Conservation (phyloP, 768 basidiomycete genomes). For the Kockovaella imperatae region DNA sequence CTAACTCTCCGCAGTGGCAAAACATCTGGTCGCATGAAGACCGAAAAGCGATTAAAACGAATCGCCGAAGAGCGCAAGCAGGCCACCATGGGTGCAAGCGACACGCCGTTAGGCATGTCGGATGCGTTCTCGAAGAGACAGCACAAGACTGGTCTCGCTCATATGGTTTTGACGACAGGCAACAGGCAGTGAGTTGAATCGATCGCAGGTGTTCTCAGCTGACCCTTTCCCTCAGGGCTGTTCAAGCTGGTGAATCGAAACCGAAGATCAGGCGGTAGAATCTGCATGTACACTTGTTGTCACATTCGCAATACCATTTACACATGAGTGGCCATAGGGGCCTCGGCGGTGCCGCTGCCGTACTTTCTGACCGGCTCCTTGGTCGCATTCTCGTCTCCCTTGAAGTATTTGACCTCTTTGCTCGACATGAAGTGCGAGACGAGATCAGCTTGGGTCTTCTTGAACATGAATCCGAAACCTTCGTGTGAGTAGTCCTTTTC, state of each 20-base stretch:
- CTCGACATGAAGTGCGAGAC: constrained; percentile 29
- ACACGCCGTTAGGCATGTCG: constrained; percentile 93
- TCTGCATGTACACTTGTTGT: neutral
- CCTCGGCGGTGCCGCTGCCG: constrained; percentile 27
- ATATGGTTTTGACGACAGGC: constrained; percentile 90
- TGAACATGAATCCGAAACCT: constrained; percentile 48
- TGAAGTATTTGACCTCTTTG: constrained; percentile 32
- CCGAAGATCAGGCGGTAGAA: constrained; percentile 1
- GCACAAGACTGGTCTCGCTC: constrained; percentile 88
- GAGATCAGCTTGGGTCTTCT: constrained; percentile 47
- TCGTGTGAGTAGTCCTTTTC: constrained; percentile 49
- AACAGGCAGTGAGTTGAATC: constrained; percentile 67
- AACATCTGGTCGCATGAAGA: constrained; percentile 92
- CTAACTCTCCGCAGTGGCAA: constrained; percentile 57
- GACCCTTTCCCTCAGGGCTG: neutral
- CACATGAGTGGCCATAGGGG: constrained; percentile 21
- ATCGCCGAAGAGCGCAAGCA: constrained; percentile 97
- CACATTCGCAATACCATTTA: constrained; percentile 6
- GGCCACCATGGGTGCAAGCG: constrained; percentile 85
- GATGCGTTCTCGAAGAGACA: constrained; percentile 87
- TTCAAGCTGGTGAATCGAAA: neutral
- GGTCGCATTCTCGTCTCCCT: constrained; percentile 35
- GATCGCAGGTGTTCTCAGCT: neutral
- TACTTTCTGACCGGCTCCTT: constrained; percentile 36
- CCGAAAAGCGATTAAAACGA: constrained; percentile 89